Conservation (phyloP, 75 land plant species). For the Adiantum capillusveneris region DNA sequence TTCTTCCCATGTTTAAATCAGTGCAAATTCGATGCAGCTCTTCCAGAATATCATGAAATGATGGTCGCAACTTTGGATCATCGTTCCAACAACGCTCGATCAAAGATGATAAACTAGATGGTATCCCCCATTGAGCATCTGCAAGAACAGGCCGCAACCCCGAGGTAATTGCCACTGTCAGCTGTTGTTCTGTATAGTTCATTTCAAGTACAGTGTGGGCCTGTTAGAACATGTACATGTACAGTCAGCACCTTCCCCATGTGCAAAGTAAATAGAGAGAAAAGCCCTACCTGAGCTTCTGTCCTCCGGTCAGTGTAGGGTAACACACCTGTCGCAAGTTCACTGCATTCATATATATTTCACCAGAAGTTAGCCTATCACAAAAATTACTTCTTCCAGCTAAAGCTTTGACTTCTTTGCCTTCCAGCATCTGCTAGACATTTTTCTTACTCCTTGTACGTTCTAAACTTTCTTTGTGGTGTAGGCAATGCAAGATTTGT, state of each 20-base stretch:
- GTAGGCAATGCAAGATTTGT: no score
- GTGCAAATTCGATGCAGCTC: conserved; percentile 24
- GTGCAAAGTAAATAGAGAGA: background rate
- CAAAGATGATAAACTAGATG: conserved; percentile 39
- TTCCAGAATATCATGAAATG: conserved; percentile 49
- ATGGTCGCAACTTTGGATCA: conserved; percentile 59
- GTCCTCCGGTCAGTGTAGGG: conserved; percentile 96
- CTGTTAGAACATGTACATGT: conserved; percentile 23
- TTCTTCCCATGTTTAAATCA: no score
- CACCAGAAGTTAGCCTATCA: no score
- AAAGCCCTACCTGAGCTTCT: conserved; percentile 71
- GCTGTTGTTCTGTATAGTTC: conserved; percentile 94
- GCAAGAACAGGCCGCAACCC: conserved; percentile 77
- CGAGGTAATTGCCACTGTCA: conserved; percentile 80
- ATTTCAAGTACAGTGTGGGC: conserved; percentile 96
- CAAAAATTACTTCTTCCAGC: no score
- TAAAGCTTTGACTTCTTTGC: no score
- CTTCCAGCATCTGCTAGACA: no score
- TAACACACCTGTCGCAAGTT: conserved; percentile 88
- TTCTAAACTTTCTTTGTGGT: no score
- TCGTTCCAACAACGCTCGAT: conserved; percentile 78
- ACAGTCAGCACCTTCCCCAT: no score
- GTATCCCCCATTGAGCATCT: conserved; percentile 42
- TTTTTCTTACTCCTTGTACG: no score
- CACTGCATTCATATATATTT: conserved; percentile 36